Evolutionary conservation across 352 stramenopile genomes (phyloP).

Genomic region (Globisporangium viniferum): DNA sequence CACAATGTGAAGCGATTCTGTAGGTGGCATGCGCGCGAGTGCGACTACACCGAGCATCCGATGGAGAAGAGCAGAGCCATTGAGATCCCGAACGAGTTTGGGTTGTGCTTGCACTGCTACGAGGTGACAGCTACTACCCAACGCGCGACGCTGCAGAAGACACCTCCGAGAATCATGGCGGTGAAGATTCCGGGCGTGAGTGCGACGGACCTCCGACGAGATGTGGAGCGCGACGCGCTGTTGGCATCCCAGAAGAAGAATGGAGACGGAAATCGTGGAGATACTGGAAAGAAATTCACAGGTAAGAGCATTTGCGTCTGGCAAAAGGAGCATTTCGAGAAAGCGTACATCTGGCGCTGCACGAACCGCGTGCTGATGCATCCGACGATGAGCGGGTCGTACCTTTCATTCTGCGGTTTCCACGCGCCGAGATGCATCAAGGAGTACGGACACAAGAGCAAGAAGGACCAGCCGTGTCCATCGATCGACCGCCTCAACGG

Average conservation of each 20-base stretch:
- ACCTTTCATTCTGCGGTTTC: conserved; percentile 63
- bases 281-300: conserved; percentile 12
- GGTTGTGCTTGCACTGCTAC: conserved; percentile 58
- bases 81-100: conserved; percentile 57
- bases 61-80: conserved; percentile 47
- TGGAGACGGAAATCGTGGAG: conserved; percentile 9
- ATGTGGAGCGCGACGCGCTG: conserved; percentile 22
- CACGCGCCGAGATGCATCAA: conserved; percentile 59
- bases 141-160: conserved; percentile 45
- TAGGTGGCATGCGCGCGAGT: conserved; percentile 54
- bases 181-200: conserved; percentile 45
- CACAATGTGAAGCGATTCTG: conserved; percentile 23
- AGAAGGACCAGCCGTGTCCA: conserved; percentile 28
- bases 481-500: conserved; percentile 49
- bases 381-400: conserved; percentile 46
- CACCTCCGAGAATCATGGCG: conserved; percentile 30
- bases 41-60: conserved; percentile 35
- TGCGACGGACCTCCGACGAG: conserved; percentile 23
- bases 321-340: conserved; percentile 59
- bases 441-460: conserved; percentile 43
- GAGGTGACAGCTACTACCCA: conserved; percentile 37
- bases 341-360: conserved; percentile 55
- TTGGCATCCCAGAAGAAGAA: conserved; percentile 13
- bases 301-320: conserved; percentile 40
- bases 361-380: conserved; percentile 58